A percentile compares a stretch with the other conserved stretches of the same genome.
phyloP scores from a whole-genome alignment of 2,329 filamentous ascomycete genomes.

The Fusarium sterilihyphosum region DNA sequence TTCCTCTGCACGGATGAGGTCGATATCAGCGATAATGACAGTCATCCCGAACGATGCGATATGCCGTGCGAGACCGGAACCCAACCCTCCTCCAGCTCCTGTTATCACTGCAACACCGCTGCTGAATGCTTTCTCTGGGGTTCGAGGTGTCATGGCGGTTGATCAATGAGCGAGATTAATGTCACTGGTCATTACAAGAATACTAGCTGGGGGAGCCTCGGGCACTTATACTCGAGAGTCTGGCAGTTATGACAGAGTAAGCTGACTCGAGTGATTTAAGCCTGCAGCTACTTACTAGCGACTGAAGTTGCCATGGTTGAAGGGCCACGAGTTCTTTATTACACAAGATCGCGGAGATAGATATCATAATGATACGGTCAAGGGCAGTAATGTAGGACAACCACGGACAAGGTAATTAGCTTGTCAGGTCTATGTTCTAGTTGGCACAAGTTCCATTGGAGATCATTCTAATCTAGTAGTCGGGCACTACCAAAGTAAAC shows the following conservation, averaged over 20 bases:
- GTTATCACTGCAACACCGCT: not conserved
- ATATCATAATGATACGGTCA: not conserved
- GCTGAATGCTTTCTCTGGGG: not conserved
- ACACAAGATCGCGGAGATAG: not conserved
- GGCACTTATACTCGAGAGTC: not conserved
- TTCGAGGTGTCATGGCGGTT: not conserved
- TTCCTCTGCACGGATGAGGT: not conserved
- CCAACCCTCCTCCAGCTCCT: not conserved
- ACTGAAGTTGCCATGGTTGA: no score
- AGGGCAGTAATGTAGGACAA: fast-evolving
- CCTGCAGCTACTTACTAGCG: fast-evolving
- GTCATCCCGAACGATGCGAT: not conserved
- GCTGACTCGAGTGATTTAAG: not conserved
- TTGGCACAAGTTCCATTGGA: not conserved
- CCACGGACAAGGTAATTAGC: not conserved
- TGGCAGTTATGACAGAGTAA: not conserved
- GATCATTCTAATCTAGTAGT: not conserved
- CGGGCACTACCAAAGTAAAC: no score
- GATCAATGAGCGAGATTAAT: fast-evolving
- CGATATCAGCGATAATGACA: not conserved
- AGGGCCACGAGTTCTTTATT: fast-evolving
- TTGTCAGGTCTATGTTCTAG: not conserved
- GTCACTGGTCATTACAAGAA: fast-evolving
- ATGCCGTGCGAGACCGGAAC: not conserved
- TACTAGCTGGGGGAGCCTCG: fast-evolving